Evolutionary conservation across 805 yeast species (phyloP), one percentile per base, ranked within the genome.

Genomic region (Myxozyma neotropica): DNA sequence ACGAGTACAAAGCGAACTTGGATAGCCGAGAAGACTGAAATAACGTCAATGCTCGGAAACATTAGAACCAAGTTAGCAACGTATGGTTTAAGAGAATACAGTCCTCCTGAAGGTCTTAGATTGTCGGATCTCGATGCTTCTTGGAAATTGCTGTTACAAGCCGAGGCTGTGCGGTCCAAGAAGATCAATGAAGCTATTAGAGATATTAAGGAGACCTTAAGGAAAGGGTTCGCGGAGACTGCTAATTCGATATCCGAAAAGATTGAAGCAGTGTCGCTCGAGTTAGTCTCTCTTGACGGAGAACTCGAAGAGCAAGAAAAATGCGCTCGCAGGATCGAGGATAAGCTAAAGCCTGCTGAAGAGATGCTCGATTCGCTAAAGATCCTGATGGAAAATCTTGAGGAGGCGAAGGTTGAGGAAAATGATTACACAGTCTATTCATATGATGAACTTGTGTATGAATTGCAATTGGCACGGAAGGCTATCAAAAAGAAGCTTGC

Each of bases 401-500:
- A 51, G 23, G 73, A 70, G 46, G 77, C 78, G 35, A 73, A 73
- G 26, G 74, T 76, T 12, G 75, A 73, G 46, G 78, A 74, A 50
- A 75, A 74, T 57, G 77, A 73, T 54, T 69, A 71, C 54, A 75
- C 74, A 1, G 70, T 70, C 1, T 73, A 69, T 54, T 68, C 76
- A 8, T 71, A 71, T 51, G 74, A 72, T 13, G 81, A 78, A 53
- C 71, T 78, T 8, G 75, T 71, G 39, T 74, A 70, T 58, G 76
- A 77, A 61, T 70, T 75, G 12, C 71, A 65, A 5, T 69, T 77
- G 29, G 73, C 78, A n/a, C 70, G 72, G 51, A 71, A 73, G 8
- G 68, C 76, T 13, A 72, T 79, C 15, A 69, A 71, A 23, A 77
- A 75, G 60, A 77, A 77, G 56, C 69, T 78, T 45, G 69, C 75